Percentiles rank a stretch among this genome's conserved stretches.
Conservation (phyloP, 257 asterid species). For the Solanum piurae region DNA sequence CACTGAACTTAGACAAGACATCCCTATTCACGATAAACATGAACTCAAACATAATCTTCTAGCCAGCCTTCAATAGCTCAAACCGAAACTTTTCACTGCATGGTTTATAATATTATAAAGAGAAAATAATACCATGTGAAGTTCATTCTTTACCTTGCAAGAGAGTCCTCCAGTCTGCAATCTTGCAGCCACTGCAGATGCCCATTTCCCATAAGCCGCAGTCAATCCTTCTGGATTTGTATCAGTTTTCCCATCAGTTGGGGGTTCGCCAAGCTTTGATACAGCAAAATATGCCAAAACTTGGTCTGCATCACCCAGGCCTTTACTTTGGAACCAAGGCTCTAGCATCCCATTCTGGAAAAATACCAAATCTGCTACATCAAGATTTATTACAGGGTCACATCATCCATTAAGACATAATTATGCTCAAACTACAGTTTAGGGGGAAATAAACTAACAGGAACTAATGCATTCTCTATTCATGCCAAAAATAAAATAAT, state of each 20-base stretch:
- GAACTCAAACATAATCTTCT: neutral
- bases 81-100: neutral
- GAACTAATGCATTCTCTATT: neutral
- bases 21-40: neutral
- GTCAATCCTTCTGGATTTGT: constrained; percentile 93
- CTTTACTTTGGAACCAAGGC: constrained; percentile 88
- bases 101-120: neutral
- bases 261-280: constrained; percentile 88
- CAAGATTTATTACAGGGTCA: constrained; percentile 27
- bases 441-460: neutral
- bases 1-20: neutral
- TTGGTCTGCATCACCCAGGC: constrained; percentile 77
- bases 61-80: neutral
- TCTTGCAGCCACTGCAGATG: constrained; percentile 76
- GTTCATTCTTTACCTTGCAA: constrained; percentile 58
- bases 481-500: neutral
- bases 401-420: neutral
- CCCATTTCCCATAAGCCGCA: constrained; percentile 96
- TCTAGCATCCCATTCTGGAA: constrained; percentile 99
- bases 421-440: neutral
- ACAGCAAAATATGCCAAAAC: constrained; percentile 95
- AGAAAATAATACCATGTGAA: neutral
- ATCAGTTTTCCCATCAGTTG: constrained; percentile 85
- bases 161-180: constrained; percentile 74
- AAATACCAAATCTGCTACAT: constrained; percentile 95